phyloP scores from a whole-genome alignment of 2,329 filamentous ascomycete genomes.

The Daldinia sp. region DNA sequence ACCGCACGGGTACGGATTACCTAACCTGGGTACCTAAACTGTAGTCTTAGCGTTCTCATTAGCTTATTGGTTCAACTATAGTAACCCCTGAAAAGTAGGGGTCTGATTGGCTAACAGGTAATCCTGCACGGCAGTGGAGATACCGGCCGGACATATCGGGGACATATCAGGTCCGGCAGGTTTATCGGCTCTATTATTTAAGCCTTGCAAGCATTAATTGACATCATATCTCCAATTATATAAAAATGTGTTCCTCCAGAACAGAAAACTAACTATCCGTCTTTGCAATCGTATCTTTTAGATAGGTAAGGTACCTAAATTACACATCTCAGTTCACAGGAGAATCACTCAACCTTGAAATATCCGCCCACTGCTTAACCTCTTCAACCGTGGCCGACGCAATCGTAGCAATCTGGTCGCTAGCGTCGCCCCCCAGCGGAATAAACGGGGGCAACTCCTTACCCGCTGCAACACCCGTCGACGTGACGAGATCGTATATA shows the following conservation, averaged over 20 bases:
- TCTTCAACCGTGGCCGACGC: constrained; percentile 49
- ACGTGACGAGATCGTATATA: constrained; percentile 51
- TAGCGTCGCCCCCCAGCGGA: constrained; percentile 49
- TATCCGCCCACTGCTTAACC: constrained; percentile 52
- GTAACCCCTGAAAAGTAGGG: neutral
- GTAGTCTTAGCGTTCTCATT: neutral
- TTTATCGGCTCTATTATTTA: no score
- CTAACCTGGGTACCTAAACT: neutral
- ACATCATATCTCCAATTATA: no score
- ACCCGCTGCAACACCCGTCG: constrained; percentile 43
- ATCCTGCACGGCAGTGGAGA: neutral
- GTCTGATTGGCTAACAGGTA: neutral
- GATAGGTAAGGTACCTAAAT: no score
- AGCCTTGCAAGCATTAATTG: no score
- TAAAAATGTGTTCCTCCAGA: no score
- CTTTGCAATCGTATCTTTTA: no score
- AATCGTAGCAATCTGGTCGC: constrained; percentile 35
- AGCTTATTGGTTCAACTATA: neutral
- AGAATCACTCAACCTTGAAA: constrained; percentile 47
- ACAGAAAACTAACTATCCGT: no score
- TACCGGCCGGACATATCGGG: neutral
- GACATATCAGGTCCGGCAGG: no score
- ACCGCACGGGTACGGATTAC: neutral
- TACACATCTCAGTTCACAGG: neutral
- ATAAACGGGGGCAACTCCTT: constrained; percentile 45